Evolutionary conservation across 2,329 filamentous ascomycete species (phyloP).

Genomic region (Cadophora malorum): DNA sequence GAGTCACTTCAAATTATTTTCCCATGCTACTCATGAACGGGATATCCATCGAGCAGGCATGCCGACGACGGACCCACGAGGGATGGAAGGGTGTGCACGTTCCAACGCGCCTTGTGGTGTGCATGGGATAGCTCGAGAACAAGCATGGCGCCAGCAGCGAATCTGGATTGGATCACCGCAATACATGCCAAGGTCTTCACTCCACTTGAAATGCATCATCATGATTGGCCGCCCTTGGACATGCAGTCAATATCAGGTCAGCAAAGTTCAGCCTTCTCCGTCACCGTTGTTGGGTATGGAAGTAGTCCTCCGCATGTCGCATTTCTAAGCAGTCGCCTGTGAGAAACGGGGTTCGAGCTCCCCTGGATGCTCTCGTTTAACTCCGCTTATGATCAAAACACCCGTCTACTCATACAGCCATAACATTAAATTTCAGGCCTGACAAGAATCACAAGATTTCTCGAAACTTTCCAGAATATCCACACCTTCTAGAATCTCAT

Average conservation of each 20-base stretch:
- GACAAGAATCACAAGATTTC: conserved; percentile 1
- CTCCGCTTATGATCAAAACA: conserved; percentile 3
- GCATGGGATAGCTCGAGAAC: conserved; percentile 9
- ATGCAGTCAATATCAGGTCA: conserved; percentile 21
- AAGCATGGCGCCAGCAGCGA: conserved; percentile 14
- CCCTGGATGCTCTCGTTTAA: conserved; percentile 9
- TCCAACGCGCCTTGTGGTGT: conserved; percentile 17
- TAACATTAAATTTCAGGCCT: not conserved
- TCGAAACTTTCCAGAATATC: conserved; percentile 2
- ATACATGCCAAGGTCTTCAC: not conserved
- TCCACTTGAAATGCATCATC: not conserved
- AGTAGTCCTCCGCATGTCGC: conserved; percentile 17
- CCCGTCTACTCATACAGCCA: not conserved
- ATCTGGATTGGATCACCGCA: conserved; percentile 11
- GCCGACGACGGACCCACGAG: conserved; percentile 6
- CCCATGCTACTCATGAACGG: conserved; percentile 8
- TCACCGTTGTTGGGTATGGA: conserved; percentile 21
- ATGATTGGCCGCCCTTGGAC: conserved; percentile 26
- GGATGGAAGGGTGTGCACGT: conserved; percentile 7
- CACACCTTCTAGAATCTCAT: conserved; percentile 10
- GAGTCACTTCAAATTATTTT: conserved; percentile 29
- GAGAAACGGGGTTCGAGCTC: not conserved
- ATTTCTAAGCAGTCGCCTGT: conserved; percentile 20
- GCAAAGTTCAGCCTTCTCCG: conserved; percentile 33
- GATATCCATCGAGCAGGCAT: not conserved